These are phyloP conservation scores for Curvularia spicifera DNA, from an alignment of 2,329 filamentous ascomycete species.

Conservation along the genomic window DNA sequence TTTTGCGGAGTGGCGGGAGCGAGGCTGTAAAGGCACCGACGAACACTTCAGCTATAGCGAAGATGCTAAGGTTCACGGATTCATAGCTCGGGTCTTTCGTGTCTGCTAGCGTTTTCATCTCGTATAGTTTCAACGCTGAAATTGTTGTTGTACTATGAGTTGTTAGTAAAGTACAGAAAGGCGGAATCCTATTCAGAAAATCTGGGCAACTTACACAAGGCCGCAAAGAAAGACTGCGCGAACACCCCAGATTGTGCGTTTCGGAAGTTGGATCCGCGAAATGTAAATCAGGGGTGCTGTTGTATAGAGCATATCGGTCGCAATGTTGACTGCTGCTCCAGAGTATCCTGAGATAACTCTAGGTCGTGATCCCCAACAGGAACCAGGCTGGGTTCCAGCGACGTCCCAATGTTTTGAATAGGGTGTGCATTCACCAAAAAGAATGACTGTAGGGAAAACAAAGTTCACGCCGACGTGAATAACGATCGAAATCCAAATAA, in stretches of 20 bases:
- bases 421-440: conserved; percentile 33
- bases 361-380: conserved; percentile 32
- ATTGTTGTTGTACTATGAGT: conserved; percentile 31
- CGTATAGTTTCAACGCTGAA: conserved; percentile 36
- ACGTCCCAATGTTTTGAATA: conserved; percentile 35
- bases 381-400: conserved; percentile 26
- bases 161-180: conserved; percentile 5
- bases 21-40: conserved; percentile 37
- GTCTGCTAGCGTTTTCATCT: conserved; percentile 30
- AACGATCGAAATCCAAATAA: conserved; percentile 32
- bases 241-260: conserved; percentile 36
- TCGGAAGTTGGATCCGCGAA: conserved; percentile 31
- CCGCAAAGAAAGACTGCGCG: conserved; percentile 36
- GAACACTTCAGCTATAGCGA: conserved; percentile 35
- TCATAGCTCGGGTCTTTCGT: conserved; percentile 33
- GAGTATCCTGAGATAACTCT: conserved; percentile 37
- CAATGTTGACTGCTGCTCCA: conserved; percentile 34
- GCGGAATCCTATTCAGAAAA: neutral
- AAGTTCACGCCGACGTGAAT: conserved; percentile 32
- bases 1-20: conserved; percentile 36
- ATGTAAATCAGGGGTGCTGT: conserved; percentile 34
- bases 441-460: conserved; percentile 32
- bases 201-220: conserved; percentile 27
- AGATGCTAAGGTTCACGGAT: conserved; percentile 34
- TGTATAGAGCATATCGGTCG: conserved; percentile 36